Percentiles rank a stretch among this genome's conserved stretches.
Evolutionary conservation across 2,329 filamentous ascomycete species (phyloP).

Genomic region (Penicillium verrucosum): DNA sequence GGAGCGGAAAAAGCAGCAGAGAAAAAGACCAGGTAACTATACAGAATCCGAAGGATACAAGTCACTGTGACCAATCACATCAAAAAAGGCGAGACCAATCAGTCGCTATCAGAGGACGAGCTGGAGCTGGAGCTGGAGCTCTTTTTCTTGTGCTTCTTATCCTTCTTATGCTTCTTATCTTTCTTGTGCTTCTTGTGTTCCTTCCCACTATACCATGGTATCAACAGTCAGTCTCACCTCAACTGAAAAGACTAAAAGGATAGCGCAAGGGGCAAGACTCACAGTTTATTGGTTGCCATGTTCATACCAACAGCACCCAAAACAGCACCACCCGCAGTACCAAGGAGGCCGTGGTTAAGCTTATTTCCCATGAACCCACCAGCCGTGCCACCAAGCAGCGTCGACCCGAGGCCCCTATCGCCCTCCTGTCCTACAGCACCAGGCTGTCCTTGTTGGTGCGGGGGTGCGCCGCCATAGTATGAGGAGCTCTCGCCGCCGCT

Average conservation of each 20-base stretch:
- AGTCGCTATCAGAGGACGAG: constrained; percentile 15
- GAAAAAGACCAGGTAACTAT: neutral
- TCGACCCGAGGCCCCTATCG: constrained; percentile 22
- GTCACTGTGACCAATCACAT: neutral
- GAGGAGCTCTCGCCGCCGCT: constrained; percentile 32
- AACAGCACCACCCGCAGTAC: constrained; percentile 19
- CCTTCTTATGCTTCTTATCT: constrained; percentile 18
- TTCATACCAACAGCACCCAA: constrained; percentile 22
- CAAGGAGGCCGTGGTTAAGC: constrained; percentile 15
- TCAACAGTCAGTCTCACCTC: neutral
- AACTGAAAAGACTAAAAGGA: neutral
- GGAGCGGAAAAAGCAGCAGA: neutral
- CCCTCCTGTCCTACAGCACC: constrained; percentile 19
- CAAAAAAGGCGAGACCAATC: neutral
- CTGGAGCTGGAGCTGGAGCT: constrained; percentile 14
- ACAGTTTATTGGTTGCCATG: constrained; percentile 15
- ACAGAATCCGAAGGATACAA: neutral
- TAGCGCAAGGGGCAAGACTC: neutral
- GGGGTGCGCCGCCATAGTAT: constrained; percentile 29
- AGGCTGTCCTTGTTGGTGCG: constrained; percentile 22
- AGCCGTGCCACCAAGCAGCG: constrained; percentile 20
- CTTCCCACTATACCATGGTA: constrained; percentile 4
- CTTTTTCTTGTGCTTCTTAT: constrained; percentile 17
- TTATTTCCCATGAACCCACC: constrained; percentile 22
- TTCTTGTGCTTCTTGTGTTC: constrained; percentile 16